Conservation (phyloP, 495 filamentous ascomycete species). For the Penicillium soppii region DNA sequence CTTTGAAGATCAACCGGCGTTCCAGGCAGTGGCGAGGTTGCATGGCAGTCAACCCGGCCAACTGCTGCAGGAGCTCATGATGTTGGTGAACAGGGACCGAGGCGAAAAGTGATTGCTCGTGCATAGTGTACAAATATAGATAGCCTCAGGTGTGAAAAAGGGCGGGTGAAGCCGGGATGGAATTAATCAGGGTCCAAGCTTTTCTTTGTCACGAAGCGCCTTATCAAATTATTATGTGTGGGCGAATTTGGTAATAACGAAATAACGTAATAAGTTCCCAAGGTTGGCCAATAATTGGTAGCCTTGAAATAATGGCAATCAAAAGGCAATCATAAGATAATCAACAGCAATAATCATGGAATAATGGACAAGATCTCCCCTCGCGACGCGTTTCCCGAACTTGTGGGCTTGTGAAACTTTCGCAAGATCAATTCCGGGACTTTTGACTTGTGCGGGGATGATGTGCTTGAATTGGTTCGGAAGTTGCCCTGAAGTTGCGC, state of each 20-base stretch:
- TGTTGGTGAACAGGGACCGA: constrained; percentile 47
- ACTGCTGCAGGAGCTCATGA: constrained; percentile 63
- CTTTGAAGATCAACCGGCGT: constrained; percentile 67
- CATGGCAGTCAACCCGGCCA: constrained; percentile 67
- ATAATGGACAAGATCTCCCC: too few species aligned
- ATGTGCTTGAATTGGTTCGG: not conserved
- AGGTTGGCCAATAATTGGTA: too few species aligned
- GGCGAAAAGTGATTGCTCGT: constrained; percentile 49
- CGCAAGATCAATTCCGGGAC: constrained; percentile 1
- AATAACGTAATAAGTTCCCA: too few species aligned
- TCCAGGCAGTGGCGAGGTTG: constrained; percentile 58
- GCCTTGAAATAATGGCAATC: too few species aligned
- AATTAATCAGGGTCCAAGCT: constrained; percentile 28
- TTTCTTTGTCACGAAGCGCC: constrained; percentile 12
- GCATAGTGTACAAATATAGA: too few species aligned
- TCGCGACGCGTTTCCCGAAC: too few species aligned
- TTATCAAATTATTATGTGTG: constrained; percentile 19
- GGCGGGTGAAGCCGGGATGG: constrained; percentile 29
- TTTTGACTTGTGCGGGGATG: not conserved
- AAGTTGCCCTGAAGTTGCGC: not conserved
- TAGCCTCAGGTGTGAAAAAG: constrained; percentile 5
- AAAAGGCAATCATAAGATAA: too few species aligned
- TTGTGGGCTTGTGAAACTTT: not conserved
- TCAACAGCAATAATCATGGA: too few species aligned
- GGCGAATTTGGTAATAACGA: constrained; percentile 9